Conservation (phyloP, 345 rosid species). For the Populus nigra region DNA sequence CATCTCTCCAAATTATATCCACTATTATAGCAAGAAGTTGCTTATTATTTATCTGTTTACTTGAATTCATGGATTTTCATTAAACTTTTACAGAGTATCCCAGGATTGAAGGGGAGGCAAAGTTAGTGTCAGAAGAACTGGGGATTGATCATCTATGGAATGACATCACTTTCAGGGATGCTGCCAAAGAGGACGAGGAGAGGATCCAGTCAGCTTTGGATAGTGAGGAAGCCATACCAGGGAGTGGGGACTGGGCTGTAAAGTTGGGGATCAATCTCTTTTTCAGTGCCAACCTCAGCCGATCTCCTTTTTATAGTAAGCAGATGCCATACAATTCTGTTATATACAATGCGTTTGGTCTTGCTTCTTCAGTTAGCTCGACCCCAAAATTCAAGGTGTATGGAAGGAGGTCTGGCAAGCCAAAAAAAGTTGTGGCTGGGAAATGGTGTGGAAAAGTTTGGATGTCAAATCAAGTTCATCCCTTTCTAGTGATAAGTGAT, state of each 20-base stretch:
- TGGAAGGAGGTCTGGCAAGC: conserved; percentile 55
- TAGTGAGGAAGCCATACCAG: conserved; percentile 76
- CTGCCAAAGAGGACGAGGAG: conserved; percentile 65
- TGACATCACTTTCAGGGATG: conserved; percentile 53
- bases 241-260: conserved; percentile 89
- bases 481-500: conserved; percentile 54
- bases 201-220: conserved; percentile 64
- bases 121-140: conserved; percentile 69
- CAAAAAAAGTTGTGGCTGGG: conserved; percentile 78
- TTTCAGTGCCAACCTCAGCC: conserved; percentile 80
- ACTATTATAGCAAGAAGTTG: not conserved
- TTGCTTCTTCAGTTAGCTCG: conserved; percentile 56
- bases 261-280: conserved; percentile 86
- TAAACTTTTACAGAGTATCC: conserved; percentile 71
- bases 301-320: conserved; percentile 80
- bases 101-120: conserved; percentile 77
- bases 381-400: conserved; percentile 36
- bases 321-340: conserved; percentile 95
- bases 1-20: not conserved
- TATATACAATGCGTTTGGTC: conserved; percentile 80
- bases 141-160: conserved; percentile 59
- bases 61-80: conserved; percentile 10
- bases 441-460: conserved; percentile 99
- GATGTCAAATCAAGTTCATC: conserved; percentile 98
- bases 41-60: not conserved